phyloP scores from a whole-genome alignment of 2,329 filamentous ascomycete species.

The Xenoacremonium recifei region DNA sequence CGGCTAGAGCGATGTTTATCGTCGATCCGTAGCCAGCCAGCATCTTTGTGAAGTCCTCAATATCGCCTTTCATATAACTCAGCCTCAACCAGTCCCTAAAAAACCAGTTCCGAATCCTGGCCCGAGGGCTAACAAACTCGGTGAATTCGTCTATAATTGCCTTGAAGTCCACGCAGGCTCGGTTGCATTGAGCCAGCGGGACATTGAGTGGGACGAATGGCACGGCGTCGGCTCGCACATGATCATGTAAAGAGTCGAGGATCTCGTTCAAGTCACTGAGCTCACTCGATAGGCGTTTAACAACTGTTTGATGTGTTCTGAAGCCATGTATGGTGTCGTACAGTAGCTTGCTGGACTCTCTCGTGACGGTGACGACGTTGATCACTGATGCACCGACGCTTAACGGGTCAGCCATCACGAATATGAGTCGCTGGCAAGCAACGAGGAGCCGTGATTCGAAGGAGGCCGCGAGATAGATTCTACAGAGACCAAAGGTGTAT shows the following conservation, averaged over 20 bases:
- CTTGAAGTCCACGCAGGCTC: background rate
- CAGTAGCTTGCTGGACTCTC: background rate
- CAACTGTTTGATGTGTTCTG: background rate
- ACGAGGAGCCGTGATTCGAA: too few species aligned
- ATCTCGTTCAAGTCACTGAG: background rate
- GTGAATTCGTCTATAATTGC: background rate
- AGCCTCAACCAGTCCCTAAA: constrained; percentile 6
- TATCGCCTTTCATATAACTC: constrained; percentile 5
- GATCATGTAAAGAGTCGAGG: background rate
- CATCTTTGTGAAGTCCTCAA: constrained; percentile 4
- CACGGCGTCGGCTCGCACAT: background rate
- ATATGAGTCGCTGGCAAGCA: too few species aligned
- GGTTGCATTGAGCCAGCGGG: background rate
- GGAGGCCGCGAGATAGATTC: too few species aligned
- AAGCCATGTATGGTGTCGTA: background rate
- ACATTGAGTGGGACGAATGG: background rate
- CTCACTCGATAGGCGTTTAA: background rate
- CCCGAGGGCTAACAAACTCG: background rate
- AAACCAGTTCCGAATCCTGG: constrained; percentile 6
- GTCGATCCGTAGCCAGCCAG: constrained; percentile 7
- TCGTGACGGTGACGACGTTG: background rate
- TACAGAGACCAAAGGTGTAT: too few species aligned
- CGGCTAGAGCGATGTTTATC: constrained; percentile 2
- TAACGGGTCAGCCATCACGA: background rate
- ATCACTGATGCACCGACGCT: background rate